Evolutionary conservation across 2,329 filamentous ascomycete species (phyloP).

Genomic region (Endoconidiophora laricicola): DNA sequence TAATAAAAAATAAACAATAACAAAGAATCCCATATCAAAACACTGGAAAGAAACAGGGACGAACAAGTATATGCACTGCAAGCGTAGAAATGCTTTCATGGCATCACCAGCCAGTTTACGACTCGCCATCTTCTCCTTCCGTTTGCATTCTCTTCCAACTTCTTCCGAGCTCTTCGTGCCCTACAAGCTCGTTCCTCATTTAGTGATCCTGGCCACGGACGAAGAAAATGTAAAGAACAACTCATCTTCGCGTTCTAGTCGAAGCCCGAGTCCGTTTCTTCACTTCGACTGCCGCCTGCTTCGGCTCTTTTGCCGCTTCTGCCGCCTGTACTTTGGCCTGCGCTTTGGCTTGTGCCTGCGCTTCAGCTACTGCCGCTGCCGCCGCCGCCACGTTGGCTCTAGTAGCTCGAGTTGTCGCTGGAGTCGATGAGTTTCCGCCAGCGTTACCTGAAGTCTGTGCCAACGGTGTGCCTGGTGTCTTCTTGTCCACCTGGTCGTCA

Average conservation of each 20-base stretch:
- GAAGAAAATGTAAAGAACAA: neutral
- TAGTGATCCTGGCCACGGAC: no score
- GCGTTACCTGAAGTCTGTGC: neutral
- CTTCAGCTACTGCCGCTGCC: conserved; percentile 2
- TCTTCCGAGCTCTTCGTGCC: no score
- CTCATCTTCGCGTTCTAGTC: conserved; percentile 13
- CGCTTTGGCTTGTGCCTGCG: neutral
- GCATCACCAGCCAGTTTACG: neutral
- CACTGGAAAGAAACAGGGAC: neutral
- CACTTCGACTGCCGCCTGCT: neutral
- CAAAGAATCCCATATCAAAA: neutral
- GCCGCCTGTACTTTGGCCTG: neutral
- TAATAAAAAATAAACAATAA: neutral
- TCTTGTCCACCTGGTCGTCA: neutral
- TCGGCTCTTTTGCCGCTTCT: neutral
- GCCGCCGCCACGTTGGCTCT: conserved; percentile 6
- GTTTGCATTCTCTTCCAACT: neutral
- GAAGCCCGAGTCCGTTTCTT: conserved; percentile 16
- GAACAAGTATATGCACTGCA: neutral
- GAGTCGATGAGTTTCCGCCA: neutral
- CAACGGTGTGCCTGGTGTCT: neutral
- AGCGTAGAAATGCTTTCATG: neutral
- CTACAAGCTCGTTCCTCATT: no score
- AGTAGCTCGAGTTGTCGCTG: conserved; percentile 2
- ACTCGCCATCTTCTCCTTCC: neutral